Evolutionary conservation across 2,329 filamentous ascomycete species (phyloP).

Genomic region (Cladosporium sp.): DNA sequence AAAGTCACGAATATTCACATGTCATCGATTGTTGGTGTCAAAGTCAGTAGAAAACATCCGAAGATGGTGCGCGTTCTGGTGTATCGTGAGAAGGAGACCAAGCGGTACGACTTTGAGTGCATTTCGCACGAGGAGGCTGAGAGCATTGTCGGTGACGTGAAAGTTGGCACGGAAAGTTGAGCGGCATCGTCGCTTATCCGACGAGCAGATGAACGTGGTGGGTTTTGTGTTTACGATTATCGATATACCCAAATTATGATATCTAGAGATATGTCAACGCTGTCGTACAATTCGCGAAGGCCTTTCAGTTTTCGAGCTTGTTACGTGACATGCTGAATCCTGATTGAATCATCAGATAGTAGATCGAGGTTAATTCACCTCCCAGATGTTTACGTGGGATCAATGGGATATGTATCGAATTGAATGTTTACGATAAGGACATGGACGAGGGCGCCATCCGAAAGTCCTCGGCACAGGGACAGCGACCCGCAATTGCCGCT

Average conservation of each 20-base stretch:
- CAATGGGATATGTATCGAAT: too few species aligned
- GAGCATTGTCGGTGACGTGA: constrained; percentile 76
- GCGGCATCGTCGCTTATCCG: not conserved
- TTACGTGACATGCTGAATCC: too few species aligned
- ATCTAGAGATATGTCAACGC: too few species aligned
- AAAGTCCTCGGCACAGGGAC: too few species aligned
- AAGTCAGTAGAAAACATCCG: constrained; percentile 74
- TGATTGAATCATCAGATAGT: too few species aligned
- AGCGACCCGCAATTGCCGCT: too few species aligned
- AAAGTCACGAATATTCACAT: constrained; percentile 78
- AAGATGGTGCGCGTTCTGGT: constrained; percentile 77
- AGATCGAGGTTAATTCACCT: too few species aligned
- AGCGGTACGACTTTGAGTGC: constrained; percentile 83
- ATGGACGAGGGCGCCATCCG: too few species aligned
- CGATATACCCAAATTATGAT: not conserved
- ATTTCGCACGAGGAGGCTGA: constrained; percentile 65
- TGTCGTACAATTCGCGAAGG: too few species aligned
- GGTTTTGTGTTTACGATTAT: not conserved
- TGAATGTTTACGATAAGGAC: too few species aligned
- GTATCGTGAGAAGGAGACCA: constrained; percentile 70
- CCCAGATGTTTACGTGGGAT: too few species aligned
- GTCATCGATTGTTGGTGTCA: constrained; percentile 75
- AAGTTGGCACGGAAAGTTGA: constrained; percentile 52
- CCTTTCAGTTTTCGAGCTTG: too few species aligned
- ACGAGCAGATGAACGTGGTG: not conserved